Base-by-base conservation (phyloP, 257 asterid genomes). In the Penstemon eatonii region DNA sequence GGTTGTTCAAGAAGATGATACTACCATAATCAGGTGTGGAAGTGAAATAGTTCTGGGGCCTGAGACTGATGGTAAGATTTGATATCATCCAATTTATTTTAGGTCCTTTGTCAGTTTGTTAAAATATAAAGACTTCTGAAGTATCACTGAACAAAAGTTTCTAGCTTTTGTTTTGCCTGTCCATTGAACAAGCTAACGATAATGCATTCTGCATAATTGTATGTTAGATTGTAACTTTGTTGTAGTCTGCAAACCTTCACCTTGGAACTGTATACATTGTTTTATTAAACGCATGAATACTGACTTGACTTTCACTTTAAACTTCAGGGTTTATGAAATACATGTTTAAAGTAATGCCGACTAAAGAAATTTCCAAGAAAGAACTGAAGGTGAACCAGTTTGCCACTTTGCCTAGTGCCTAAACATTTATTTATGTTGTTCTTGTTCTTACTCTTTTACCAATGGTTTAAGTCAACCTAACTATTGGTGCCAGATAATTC, bases 21-120 rank as follows among this genome's bases (percentile, higher is more conserved):
- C 84, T 40, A 64, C 80, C 60, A 66, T 76, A 69, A 81, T 93
- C 59, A 75, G 79, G 71, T 89, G 97, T 75, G 99, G 97, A 76
- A 85, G 95, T 70, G 96, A 93, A 81, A 90, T 90, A 55, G 76
- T 82, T 64, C 87, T 85, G 42, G 89, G 97, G 53, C 80, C 87
- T 15, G 80, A 74, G 58, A 74, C 79, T 61, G 81, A 88, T 68
- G 95, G 95, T 83, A 73, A 84, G 76, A 50, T 62, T 57, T 68
- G 9, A 47, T 60, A 33, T 12, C 43, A 12, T 8, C 65, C 67
- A 64, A 53, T 65, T 55, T 76, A 40, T 67, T 51, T 69, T 43
- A 13, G 51, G 42, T 42, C 25, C 8, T 13, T 54, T 67, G 25
- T 11, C 55, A 10, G 10, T 53, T 44, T 39, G 46, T 60, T 46